Evolutionary conservation across 2,329 filamentous ascomycete species (phyloP).

Genomic region (Diaporthe citri): DNA sequence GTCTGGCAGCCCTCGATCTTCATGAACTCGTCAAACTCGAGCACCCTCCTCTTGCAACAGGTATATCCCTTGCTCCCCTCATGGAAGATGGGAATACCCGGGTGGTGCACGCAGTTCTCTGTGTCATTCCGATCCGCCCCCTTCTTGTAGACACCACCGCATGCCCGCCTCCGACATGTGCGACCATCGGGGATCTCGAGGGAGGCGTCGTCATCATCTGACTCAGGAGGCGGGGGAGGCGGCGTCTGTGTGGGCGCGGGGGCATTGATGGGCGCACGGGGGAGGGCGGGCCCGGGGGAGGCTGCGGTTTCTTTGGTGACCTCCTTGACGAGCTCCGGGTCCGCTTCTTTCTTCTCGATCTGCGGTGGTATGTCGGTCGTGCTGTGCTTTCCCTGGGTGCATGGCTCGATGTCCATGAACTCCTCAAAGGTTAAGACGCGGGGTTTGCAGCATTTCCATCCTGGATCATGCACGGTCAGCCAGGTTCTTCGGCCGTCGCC

Average conservation of each 20-base stretch:
- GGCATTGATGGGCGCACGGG: conserved; percentile 55
- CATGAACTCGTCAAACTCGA: conserved; percentile 99
- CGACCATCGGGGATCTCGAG: conserved; percentile 80
- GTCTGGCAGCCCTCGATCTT: conserved; percentile 92
- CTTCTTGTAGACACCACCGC: conserved; percentile 75
- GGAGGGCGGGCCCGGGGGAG: conserved; percentile 53
- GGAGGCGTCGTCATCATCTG: conserved; percentile 87
- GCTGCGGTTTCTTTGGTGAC: conserved; percentile 55
- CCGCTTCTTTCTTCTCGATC: conserved; percentile 69
- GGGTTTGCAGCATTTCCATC: conserved; percentile 99
- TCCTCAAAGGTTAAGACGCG: conserved; percentile 98
- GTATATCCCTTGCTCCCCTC: conserved; percentile 98
- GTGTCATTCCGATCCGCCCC: conserved; percentile 68
- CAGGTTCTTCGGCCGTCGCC: background rate
- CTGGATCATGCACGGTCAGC: conserved; percentile 59
- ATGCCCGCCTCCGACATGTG: conserved; percentile 83
- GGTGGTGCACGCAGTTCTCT: conserved; percentile 89
- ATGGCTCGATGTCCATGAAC: conserved; percentile 92
- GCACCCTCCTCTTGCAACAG: conserved; percentile 93
- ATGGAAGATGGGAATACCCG: conserved; percentile 92
- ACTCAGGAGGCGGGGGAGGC: conserved; percentile 75
- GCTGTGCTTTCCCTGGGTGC: conserved; percentile 92
- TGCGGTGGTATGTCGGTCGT: conserved; percentile 80
- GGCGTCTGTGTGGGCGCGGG: conserved; percentile 56
- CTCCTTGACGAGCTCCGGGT: conserved; percentile 62